Evolutionary conservation across 1,284 basidiomycete genomes (phyloP), one percentile per base, ranked within the genome.

Genomic region (Boletus mariae): DNA sequence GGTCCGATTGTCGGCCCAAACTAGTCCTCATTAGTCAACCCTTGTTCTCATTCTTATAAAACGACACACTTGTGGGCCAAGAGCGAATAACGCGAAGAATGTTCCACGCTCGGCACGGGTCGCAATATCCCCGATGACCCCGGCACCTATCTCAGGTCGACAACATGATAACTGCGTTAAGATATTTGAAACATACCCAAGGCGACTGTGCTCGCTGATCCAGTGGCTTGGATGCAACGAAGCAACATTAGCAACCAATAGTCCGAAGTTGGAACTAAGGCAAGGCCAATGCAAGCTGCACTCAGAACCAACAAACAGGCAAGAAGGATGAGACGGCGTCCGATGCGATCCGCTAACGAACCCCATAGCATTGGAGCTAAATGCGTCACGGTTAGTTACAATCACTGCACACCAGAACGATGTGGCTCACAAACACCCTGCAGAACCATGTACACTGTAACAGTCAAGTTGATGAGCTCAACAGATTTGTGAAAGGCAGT

Each of bases 381-480:
- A 35, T 15, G 17, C 15, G 34, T n/a, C 10, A 5, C 17, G 57
- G 17, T 44, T 34, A 20, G 49, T 20, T 17, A 25, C 45, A 55
- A 49, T 9, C 29, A 41, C 7, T n/a, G 25, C 10, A 37, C 43
- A 38, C 44, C 23, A 20, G 5, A 7, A 45, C 9, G 23, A 51
- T 5, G 17, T 25, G 51, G 61, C 74, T 56, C 58, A 87, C 86
- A 79, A 42, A 88, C 68, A 20, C 84, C 89, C 71, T 93, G 90
- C 26, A 90, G 72, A 31, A 90, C 72, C 81, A 91, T 84, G 66
- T 91, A 90, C 52, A 87, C 79, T 0, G 88, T 91, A 28, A 92
- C 85, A 1, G 87, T 88, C 34, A 92, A 63, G 61, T 92, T 90
- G 43, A 90, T 87, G 17, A 83, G 70, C 58, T 90, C 85, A 3